Conservation (phyloP, 2,329 filamentous ascomycete species). For the Kalmusia sp. region DNA sequence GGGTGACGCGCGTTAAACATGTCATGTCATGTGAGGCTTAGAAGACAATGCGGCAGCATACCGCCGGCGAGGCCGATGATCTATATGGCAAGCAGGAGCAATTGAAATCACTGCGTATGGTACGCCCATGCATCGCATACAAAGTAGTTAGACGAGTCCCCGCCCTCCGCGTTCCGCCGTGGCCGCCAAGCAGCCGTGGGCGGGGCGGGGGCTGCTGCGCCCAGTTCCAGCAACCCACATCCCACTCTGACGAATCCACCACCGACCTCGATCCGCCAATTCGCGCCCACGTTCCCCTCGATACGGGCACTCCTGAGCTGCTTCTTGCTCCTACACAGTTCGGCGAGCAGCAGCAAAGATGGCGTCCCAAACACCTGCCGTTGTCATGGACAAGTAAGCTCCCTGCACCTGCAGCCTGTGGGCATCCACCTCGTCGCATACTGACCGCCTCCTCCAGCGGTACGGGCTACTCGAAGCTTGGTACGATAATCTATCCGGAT, state of each 20-base stretch:
- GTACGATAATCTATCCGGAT: conserved; percentile 60
- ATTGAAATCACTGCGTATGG: no score
- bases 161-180: conserved; percentile 27
- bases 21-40: conserved; percentile 13
- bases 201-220: conserved; percentile 31
- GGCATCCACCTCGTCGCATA: conserved; percentile 39
- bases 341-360: conserved; percentile 61
- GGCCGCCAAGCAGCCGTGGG: conserved; percentile 13
- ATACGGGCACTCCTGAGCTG: conserved; percentile 29
- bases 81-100: background rate
- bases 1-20: background rate
- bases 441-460: conserved; percentile 70
- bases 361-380: conserved; percentile 98
- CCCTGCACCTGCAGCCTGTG: conserved; percentile 36
- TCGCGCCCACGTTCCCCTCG: conserved; percentile 26
- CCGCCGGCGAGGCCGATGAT: no score
- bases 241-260: conserved; percentile 41
- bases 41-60: background rate
- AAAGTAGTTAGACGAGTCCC: conserved; percentile 13
- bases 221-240: conserved; percentile 29
- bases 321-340: conserved; percentile 20
- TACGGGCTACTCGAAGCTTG: conserved; percentile 99
- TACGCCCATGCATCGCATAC: no score
- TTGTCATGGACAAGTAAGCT: conserved; percentile 99
- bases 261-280: conserved; percentile 21